Conservation (phyloP, 169 alveolate genomes). For the Amoebophrya sp. region DNA sequence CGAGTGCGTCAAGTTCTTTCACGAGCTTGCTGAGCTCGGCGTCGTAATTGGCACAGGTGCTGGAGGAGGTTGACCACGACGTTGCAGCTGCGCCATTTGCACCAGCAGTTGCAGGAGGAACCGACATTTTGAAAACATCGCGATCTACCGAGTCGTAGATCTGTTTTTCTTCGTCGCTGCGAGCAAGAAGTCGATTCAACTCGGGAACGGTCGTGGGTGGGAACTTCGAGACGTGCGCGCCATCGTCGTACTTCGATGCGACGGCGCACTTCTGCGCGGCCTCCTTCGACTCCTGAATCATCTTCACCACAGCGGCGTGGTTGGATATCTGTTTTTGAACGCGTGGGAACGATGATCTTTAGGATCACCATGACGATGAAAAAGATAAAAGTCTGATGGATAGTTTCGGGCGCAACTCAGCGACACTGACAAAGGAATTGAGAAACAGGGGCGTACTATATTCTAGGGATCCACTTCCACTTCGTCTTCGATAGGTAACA, state of each 20-base stretch:
- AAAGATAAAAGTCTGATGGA: too few relatives aligned
- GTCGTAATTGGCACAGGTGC: not conserved
- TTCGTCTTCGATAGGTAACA: too few relatives aligned
- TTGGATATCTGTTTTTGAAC: not conserved
- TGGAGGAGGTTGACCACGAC: not conserved
- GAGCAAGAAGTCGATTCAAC: not conserved
- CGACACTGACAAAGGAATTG: too few relatives aligned
- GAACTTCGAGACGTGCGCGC: not conserved
- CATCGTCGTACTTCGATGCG: not conserved
- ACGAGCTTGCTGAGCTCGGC: not conserved
- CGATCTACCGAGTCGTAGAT: not conserved
- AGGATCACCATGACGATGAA: not conserved
- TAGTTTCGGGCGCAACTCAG: too few relatives aligned
- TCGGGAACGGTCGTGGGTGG: not conserved
- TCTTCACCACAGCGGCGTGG: not conserved
- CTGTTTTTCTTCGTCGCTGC: not conserved
- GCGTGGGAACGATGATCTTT: not conserved
- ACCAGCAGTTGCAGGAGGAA: not conserved
- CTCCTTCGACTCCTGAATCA: not conserved
- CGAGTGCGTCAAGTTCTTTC: not conserved
- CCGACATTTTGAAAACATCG: not conserved
- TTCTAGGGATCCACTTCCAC: too few relatives aligned
- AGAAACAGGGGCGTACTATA: too few relatives aligned
- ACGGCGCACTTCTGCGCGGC: not conserved
- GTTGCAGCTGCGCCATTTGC: too few relatives aligned